phyloP scores from a whole-genome alignment of 768 basidiomycete genomes.

The Lentinus tigrinus region DNA sequence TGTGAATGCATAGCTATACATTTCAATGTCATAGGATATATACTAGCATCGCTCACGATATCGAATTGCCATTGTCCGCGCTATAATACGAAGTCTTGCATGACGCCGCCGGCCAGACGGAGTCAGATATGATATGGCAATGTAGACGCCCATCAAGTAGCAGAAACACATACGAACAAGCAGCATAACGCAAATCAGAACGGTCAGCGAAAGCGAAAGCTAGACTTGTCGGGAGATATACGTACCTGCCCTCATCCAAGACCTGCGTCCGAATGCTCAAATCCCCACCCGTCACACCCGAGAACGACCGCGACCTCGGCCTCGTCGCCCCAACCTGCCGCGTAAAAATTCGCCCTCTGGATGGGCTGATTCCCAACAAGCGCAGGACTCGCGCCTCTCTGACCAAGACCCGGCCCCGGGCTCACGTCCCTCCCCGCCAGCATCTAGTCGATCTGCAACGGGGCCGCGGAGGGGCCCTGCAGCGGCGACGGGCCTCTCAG shows the following conservation, averaged over 20 bases:
- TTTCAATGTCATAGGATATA: no score
- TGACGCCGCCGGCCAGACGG: no score
- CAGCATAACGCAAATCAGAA: no score
- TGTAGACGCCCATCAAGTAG: no score
- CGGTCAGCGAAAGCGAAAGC: no score
- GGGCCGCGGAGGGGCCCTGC: background rate
- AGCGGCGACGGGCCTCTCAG: background rate
- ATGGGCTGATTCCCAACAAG: slow-evolving; percentile 24
- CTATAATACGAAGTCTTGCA: no score
- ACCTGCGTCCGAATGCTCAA: slow-evolving; percentile 1
- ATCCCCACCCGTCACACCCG: slow-evolving; percentile 52
- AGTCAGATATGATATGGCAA: no score
- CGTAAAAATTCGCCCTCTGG: slow-evolving; percentile 63
- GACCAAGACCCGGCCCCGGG: background rate
- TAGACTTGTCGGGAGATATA: no score
- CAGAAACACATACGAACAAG: background rate
- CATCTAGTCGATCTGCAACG: background rate
- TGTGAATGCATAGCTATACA: no score
- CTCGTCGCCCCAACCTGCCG: slow-evolving; percentile 52
- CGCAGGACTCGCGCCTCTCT: background rate
- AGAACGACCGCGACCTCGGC: slow-evolving; percentile 71
- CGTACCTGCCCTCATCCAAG: slow-evolving; percentile 22
- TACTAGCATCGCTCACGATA: no score
- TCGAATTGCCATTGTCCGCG: no score
- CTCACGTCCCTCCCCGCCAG: background rate